Base-by-base conservation (phyloP, 2,329 filamentous ascomycete species). In the Paraphoma chrysanthemicola region DNA sequence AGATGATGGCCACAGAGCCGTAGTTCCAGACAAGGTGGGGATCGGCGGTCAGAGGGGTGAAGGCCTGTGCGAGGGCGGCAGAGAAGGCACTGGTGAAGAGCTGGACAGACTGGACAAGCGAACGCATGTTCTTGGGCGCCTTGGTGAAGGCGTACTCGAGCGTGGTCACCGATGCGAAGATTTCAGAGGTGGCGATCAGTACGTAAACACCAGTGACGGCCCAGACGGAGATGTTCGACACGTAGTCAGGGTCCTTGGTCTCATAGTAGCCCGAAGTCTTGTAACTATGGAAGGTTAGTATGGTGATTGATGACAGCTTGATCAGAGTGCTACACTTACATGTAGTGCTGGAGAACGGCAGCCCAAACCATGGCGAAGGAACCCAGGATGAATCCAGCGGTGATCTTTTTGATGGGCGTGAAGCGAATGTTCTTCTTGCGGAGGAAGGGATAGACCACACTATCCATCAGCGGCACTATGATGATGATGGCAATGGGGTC, bases 61-160 rank as follows among this genome's bases (percentile, higher is more conserved):
- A 71, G 9, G 71, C 71, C 57, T 71, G 63, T 10, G 63, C 68
- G 9, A 75, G 58, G 14, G 71, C 71, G 16, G 69, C 70, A 2
- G 69, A 72, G 53, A 74, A 67, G 33, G 76, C 75, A 9, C 62
- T 69, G 50, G 70, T 76, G 69, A 78, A 77, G 31, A 74, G 70
- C 44, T 67, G 62, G 41, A 78, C 68, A 38, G 72, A 67, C 51
- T 72, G 67, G n/a, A 78, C 75, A 23, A 78, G 62, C 31, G 72
- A 76, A 30, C 74, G 68, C 88, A 91, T 90, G 71, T 82, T 86
- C 42, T 84, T 83, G 1, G 89, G 89, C 0, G 89, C 89, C 75
- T 91, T 90, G 68, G 88, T 90, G 76, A 88, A 91, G 16, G 88
- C 89, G 63, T 91, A 91, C 72, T 92, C 89, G 10, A 90, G 82